phyloP scores from a whole-genome alignment of 352 stramenopile genomes.

The Pythium monospermum region DNA sequence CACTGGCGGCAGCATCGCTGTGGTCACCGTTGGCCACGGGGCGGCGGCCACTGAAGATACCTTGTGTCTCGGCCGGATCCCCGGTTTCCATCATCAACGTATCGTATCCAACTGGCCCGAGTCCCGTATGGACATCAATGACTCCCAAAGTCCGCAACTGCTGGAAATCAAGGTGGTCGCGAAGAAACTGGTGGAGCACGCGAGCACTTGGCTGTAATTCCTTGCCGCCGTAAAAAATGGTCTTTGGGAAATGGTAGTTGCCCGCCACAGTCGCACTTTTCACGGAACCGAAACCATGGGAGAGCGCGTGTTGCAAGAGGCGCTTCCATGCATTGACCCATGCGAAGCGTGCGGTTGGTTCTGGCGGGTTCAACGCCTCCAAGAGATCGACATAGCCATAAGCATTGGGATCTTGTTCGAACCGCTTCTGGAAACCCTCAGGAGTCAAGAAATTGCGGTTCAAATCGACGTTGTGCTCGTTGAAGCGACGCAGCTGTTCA shows the following conservation, averaged over 20 bases:
- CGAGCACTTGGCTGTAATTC: conserved; percentile 62
- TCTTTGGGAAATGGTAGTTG: conserved; percentile 83
- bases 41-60: conserved; percentile 24
- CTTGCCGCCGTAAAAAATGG: conserved; percentile 83
- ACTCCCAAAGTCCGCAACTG: conserved; percentile 44
- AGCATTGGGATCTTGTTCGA: conserved; percentile 63
- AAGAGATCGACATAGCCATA: conserved; percentile 74
- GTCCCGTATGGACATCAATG: conserved; percentile 93
- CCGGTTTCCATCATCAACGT: conserved; percentile 39
- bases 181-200: conserved; percentile 58
- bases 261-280: conserved; percentile 84
- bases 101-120: conserved; percentile 54
- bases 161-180: conserved; percentile 39
- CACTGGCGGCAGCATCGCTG: conserved; percentile 28
- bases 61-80: background rate
- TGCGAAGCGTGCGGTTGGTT: conserved; percentile 29
- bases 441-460: conserved; percentile 86
- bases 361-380: conserved; percentile 57
- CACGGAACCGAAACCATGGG: conserved; percentile 36
- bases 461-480: conserved; percentile 93
- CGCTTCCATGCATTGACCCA: conserved; percentile 26
- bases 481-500: conserved; percentile 79
- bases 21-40: conserved; percentile 28
- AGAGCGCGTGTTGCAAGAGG: conserved; percentile 22
- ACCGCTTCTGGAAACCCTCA: conserved; percentile 45